These are phyloP conservation scores for Aspergillus pseudonomiae DNA, from an alignment of 2,329 filamentous ascomycete species.

Conservation along the genomic window DNA sequence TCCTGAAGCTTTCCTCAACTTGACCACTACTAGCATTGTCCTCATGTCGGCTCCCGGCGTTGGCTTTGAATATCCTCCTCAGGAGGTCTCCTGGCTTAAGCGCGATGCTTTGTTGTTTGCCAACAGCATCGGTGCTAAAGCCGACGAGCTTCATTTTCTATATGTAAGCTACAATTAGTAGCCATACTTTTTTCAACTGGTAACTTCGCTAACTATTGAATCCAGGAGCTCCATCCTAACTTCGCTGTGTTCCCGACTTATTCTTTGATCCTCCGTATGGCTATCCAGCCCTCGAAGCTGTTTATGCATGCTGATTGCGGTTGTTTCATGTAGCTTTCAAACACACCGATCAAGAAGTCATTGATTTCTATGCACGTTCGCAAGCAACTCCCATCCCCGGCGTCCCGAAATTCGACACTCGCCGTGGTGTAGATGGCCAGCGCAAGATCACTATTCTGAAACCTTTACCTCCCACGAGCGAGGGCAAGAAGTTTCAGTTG, in stretches of 20 bases:
- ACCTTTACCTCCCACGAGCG: constrained; percentile 71
- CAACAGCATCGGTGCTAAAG: constrained; percentile 80
- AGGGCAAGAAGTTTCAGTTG: constrained; percentile 73
- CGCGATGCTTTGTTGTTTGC: constrained; percentile 89
- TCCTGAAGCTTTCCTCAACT: neutral
- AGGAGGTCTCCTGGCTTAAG: constrained; percentile 81
- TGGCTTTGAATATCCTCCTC: constrained; percentile 78
- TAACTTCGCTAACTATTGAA: neutral
- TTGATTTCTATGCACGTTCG: constrained; percentile 80
- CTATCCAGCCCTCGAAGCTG: neutral
- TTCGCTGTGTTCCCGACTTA: constrained; percentile 91
- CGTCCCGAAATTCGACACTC: constrained; percentile 74
- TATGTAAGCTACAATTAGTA: constrained; percentile 62
- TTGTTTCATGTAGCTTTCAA: constrained; percentile 67
- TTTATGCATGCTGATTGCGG: constrained; percentile 16
- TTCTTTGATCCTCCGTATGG: constrained; percentile 73
- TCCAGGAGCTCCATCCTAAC: constrained; percentile 79
- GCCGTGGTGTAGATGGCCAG: constrained; percentile 80
- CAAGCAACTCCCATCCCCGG: constrained; percentile 69
- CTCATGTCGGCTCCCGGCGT: constrained; percentile 56
- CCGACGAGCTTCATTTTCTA: constrained; percentile 90
- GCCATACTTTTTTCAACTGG: neutral
- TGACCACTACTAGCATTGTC: neutral
- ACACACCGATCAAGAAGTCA: constrained; percentile 71
- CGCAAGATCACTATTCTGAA: constrained; percentile 77